Evolutionary conservation across 306 rosid species (phyloP), one percentile per base, ranked within the genome.

Genomic region (Argentina anserina): DNA sequence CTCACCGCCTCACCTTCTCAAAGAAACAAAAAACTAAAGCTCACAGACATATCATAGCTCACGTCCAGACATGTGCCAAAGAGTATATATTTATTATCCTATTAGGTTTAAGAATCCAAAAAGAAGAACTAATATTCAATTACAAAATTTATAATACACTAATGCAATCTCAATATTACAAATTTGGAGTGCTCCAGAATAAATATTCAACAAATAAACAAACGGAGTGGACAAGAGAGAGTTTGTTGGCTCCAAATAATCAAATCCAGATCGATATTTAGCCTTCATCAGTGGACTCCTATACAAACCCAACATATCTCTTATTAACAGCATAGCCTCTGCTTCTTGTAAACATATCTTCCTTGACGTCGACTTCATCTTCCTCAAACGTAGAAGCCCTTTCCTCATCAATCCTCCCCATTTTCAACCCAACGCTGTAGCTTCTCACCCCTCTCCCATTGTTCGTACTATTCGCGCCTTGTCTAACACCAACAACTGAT

Each of bases 331-430:
- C 78, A 75, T 49, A 52, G 40, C 62, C 73, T 71, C 77, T 78
- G 10, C 78, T 81, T 55, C 83, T 84, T 39, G 81, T 64, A 73
- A 72, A 68, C 13, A 84, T 28, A 74, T 56, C 81, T 3, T 69
- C 39, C 42, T 59, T 72, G 15, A 68, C 61, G 61, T 62, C 14
- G 34, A 53, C 47, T 5, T 58, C 59, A 37, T 85, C 82, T 63
- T 85, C 84, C 71, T 76, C 70, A 81, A 83, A 88, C 58, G 21
- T 69, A 78, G 86, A 83, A 66, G 85, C 82, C 53, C 41, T 82
- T 25, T 88, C 90, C 65, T 83, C 92, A 28, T 88, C 92, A 67
- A 88, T 85, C 67, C 77, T 80, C 45, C 59, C 81, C 78, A 83
- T 84, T 45, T 80, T 84, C 79, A 83, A 33, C 61, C 77, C 82